A percentile compares a stretch with the other conserved stretches of the same genome.
Conservation (phyloP, 1,139 yeast species). For the Nakaseomyces bracarensis region DNA sequence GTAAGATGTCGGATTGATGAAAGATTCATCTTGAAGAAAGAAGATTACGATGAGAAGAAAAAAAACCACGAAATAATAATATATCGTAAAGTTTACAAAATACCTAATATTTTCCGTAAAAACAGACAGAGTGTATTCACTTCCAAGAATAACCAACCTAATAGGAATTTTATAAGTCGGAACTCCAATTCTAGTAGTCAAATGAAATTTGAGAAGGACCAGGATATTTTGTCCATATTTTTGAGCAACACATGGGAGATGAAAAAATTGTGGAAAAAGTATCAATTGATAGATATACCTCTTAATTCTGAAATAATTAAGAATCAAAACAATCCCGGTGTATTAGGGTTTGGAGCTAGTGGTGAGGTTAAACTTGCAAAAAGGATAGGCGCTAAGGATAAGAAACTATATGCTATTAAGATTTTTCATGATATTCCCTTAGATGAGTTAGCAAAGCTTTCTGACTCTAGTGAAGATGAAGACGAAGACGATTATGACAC, state of each 20-base stretch:
- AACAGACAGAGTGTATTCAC: neutral
- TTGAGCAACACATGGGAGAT: neutral
- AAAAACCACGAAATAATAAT: neutral
- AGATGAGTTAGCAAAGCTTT: neutral
- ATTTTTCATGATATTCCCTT: slow-evolving; percentile 1
- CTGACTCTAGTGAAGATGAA: neutral
- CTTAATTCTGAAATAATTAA: neutral
- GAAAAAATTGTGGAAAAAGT: neutral
- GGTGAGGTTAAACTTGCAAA: slow-evolving; percentile 80
- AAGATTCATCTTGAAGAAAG: neutral
- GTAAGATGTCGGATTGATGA: neutral
- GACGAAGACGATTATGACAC: neutral
- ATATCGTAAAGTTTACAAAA: neutral
- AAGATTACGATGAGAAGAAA: neutral
- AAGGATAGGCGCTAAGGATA: slow-evolving; percentile 53
- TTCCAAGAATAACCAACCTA: neutral
- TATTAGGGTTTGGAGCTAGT: slow-evolving; percentile 66
- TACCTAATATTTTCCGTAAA: neutral
- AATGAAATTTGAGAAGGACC: neutral
- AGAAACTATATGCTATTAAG: slow-evolving; percentile 58
- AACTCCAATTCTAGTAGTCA: neutral
- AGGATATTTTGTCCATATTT: neutral
- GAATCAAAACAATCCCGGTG: neutral
- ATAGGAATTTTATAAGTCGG: too few species aligned
- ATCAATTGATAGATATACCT: neutral